Evolutionary conservation across 306 rosid genomes (phyloP).

Genomic region (Crotalaria pallida): DNA sequence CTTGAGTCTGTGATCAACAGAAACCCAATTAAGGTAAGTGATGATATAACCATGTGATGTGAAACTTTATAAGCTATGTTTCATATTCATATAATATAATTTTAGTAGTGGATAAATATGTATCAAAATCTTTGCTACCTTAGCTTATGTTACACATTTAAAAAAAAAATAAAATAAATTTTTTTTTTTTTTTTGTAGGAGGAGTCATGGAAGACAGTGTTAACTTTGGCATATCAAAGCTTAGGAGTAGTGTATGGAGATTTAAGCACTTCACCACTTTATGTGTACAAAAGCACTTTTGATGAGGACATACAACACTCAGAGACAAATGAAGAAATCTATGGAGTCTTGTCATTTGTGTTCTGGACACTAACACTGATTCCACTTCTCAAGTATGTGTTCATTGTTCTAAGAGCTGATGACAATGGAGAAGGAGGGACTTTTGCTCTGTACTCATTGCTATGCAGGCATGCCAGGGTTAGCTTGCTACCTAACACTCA

Average conservation of each 20-base stretch:
- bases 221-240: conserved; percentile 87
- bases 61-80: background rate
- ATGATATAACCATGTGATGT: background rate
- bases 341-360: conserved; percentile 80
- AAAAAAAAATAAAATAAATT: no score
- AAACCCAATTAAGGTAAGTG: conserved; percentile 61
- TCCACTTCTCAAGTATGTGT: conserved; percentile 80
- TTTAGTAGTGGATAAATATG: background rate
- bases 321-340: conserved; percentile 90
- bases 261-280: conserved; percentile 87
- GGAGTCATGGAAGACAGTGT: conserved; percentile 79
- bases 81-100: background rate
- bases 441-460: conserved; percentile 81
- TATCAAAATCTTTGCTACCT: no score
- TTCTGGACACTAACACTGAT: conserved; percentile 91
- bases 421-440: conserved; percentile 99
- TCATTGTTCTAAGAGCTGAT: conserved; percentile 91
- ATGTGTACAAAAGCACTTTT: conserved; percentile 84
- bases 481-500: conserved; percentile 89
- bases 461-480: conserved; percentile 80
- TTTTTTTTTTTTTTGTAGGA: conserved; percentile 55
- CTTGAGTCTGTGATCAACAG: conserved; percentile 53
- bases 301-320: conserved; percentile 90
- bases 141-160: no score
- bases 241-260: conserved; percentile 96